Percentiles rank a stretch among this genome's conserved stretches.
Conservation (phyloP, 305 asterid species). For the Ilex paraguariensis region DNA sequence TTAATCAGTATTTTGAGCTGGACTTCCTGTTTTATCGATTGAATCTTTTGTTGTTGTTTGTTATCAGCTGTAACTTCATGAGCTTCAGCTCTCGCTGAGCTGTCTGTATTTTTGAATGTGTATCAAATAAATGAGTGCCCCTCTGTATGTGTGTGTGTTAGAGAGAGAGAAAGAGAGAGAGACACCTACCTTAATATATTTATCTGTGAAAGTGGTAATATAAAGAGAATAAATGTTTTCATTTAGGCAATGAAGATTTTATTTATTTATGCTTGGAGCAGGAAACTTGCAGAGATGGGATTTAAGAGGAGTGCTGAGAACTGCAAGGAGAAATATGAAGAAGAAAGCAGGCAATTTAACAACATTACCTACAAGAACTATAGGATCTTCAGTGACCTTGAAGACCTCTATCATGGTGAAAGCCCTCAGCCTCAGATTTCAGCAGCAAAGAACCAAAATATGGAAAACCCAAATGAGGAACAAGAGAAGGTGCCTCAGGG, state of each 20-base stretch:
- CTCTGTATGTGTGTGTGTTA: too few relatives aligned
- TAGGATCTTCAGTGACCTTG: slow-evolving; percentile 44
- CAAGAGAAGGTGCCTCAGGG: not conserved
- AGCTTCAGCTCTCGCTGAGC: too few relatives aligned
- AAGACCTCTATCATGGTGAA: slow-evolving; percentile 35
- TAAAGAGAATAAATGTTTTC: not conserved
- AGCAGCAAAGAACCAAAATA: slow-evolving; percentile 4
- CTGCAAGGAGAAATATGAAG: slow-evolving; percentile 68
- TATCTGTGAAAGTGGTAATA: not conserved
- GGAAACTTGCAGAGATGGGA: slow-evolving; percentile 65
- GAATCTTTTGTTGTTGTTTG: too few relatives aligned
- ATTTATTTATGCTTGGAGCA: slow-evolving; percentile 9
- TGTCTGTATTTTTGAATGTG: too few relatives aligned
- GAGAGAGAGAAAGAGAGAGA: not conserved
- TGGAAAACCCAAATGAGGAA: slow-evolving; percentile 12
- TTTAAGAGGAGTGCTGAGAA: slow-evolving; percentile 49
- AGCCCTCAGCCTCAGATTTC: slow-evolving; percentile 25
- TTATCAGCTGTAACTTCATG: too few relatives aligned
- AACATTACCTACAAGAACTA: slow-evolving; percentile 29
- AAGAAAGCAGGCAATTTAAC: slow-evolving; percentile 42
- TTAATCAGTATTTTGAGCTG: too few relatives aligned
- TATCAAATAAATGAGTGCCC: not conserved
- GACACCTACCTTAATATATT: not conserved
- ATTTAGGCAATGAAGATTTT: not conserved
- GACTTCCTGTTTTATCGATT: too few relatives aligned